These are phyloP conservation scores for Hypoxylon sp. DNA, from an alignment of 2,329 filamentous ascomycete genomes.

Conservation along the genomic window DNA sequence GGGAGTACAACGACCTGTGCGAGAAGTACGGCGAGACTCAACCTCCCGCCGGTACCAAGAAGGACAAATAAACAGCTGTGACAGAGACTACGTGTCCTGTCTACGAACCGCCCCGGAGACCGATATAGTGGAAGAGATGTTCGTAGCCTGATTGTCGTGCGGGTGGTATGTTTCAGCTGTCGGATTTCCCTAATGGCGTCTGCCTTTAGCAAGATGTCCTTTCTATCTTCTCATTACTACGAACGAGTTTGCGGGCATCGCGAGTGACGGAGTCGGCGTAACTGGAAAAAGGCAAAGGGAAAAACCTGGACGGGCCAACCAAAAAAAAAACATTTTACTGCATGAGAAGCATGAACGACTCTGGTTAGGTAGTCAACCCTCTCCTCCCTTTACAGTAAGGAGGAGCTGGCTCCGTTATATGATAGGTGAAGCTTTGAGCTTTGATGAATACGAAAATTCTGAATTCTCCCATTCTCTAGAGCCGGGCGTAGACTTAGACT, in stretches of 20 bases:
- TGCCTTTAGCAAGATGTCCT: neutral
- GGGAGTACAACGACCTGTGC: slow-evolving; percentile 88
- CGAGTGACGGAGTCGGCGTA: slow-evolving; percentile 13
- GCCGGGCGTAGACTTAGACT: too few species aligned
- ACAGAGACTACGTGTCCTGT: neutral
- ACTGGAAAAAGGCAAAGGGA: slow-evolving; percentile 14
- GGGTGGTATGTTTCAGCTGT: neutral
- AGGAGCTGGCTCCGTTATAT: slow-evolving; percentile 13
- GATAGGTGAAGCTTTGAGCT: slow-evolving; percentile 6
- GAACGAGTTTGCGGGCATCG: neutral
- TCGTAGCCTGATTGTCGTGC: neutral
- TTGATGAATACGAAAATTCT: slow-evolving; percentile 21
- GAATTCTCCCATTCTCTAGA: neutral
- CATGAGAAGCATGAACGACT: slow-evolving; percentile 16
- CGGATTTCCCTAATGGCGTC: neutral
- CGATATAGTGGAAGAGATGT: neutral
- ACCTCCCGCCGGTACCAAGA: slow-evolving; percentile 68
- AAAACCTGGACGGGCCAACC: slow-evolving; percentile 10
- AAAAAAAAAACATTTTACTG: slow-evolving; percentile 17
- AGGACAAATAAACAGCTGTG: slow-evolving; percentile 64
- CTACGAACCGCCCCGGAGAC: neutral
- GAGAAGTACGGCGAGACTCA: slow-evolving; percentile 81
- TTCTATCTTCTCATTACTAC: neutral
- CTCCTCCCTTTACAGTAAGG: neutral
- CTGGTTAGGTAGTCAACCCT: slow-evolving; percentile 9